phyloP scores from a whole-genome alignment of 2,329 filamentous ascomycete species.

The Xenosphaeropsis pyriputrescens region DNA sequence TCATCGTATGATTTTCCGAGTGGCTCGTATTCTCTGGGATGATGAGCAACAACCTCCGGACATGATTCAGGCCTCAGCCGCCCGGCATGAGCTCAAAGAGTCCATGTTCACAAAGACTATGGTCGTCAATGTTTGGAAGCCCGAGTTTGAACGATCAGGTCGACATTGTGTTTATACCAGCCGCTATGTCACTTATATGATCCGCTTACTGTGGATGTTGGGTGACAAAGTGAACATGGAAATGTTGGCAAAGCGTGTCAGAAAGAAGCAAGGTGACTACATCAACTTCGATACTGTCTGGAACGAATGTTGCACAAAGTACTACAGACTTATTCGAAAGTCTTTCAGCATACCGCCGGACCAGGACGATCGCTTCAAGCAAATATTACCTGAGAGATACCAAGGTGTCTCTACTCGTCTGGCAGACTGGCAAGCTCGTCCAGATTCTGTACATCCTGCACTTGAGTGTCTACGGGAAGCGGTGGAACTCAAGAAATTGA shows the following conservation, averaged over 20 bases:
- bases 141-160: constrained; percentile 53
- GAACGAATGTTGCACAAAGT: constrained; percentile 14
- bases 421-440: constrained; percentile 39
- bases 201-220: constrained; percentile 42
- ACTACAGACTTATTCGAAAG: constrained; percentile 35
- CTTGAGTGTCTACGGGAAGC: constrained; percentile 51
- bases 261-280: constrained; percentile 44
- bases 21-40: constrained; percentile 46
- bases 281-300: constrained; percentile 12
- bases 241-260: constrained; percentile 45
- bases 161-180: constrained; percentile 61
- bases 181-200: constrained; percentile 55
- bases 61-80: constrained; percentile 30
- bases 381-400: constrained; percentile 51
- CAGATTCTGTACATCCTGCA: constrained; percentile 27
- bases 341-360: constrained; percentile 40
- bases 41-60: constrained; percentile 26
- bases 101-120: constrained; percentile 66
- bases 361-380: constrained; percentile 52
- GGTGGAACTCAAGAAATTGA: constrained; percentile 62
- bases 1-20: constrained; percentile 52
- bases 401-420: constrained; percentile 40
- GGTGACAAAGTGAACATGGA: constrained; percentile 49
- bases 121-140: constrained; percentile 60
- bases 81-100: constrained; percentile 50